Percentiles rank a stretch among this genome's conserved stretches.
phyloP scores from a whole-genome alignment of 164 flowering plant species.

The Taxillus chinensis region DNA sequence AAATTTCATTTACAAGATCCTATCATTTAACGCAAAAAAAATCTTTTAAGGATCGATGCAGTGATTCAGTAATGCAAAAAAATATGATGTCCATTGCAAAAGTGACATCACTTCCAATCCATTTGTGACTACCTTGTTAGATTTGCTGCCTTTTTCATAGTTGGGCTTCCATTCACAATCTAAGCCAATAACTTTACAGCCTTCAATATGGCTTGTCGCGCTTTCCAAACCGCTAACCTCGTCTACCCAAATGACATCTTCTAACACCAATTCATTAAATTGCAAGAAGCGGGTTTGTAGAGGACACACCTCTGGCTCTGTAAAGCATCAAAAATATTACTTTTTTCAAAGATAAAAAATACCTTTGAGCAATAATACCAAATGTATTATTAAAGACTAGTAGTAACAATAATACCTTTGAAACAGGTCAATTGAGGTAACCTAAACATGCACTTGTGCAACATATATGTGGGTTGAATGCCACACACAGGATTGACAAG shows the following conservation, averaged over 20 bases:
- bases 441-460: too few species aligned
- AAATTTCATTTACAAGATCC: too few species aligned
- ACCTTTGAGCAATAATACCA: neutral
- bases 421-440: too few species aligned
- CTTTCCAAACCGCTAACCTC: conserved; percentile 37
- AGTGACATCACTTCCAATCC: neutral
- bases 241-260: conserved; percentile 78
- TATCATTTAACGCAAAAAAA: too few species aligned
- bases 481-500: too few species aligned
- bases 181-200: conserved; percentile 70
- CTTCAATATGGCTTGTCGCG: conserved; percentile 59
- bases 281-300: conserved; percentile 31
- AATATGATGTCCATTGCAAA: too few species aligned
- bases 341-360: neutral
- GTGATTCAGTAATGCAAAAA: too few species aligned
- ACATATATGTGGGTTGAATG: too few species aligned
- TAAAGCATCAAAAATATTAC: conserved; percentile 8
- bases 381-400: too few species aligned
- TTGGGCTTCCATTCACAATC: conserved; percentile 99
- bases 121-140: conserved; percentile 56
- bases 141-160: conserved; percentile 70
- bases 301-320: conserved; percentile 42
- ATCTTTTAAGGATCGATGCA: too few species aligned
- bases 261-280: conserved; percentile 47
- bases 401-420: too few species aligned